Evolutionary conservation across 345 rosid species (phyloP).

Genomic region (Gossypioides kirkii): DNA sequence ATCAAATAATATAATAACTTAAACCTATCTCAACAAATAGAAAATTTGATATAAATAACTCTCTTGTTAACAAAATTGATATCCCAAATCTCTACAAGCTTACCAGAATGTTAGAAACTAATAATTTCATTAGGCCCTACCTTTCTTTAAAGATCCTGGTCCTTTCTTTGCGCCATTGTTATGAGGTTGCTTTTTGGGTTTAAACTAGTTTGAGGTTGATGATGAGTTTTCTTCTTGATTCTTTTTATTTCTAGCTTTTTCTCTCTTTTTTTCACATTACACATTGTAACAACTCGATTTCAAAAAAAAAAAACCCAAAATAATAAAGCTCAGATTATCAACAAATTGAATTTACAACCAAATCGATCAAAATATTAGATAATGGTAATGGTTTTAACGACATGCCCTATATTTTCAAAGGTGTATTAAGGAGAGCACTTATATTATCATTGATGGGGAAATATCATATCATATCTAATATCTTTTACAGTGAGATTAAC

Average conservation of each 20-base stretch:
- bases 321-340: too few relatives aligned
- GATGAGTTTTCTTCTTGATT: conserved; percentile 31
- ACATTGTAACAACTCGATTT: conserved; percentile 66
- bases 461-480: neutral
- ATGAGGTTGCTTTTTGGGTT: conserved; percentile 31
- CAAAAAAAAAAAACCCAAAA: neutral
- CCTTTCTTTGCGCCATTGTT: conserved; percentile 36
- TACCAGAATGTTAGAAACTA: too few relatives aligned
- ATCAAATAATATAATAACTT: neutral
- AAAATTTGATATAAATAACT: too few relatives aligned
- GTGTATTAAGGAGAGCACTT: neutral
- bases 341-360: neutral
- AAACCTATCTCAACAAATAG: neutral
- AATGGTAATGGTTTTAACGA: neutral
- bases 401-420: neutral
- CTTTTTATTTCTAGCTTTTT: too few relatives aligned
- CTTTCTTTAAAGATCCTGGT: conserved; percentile 28
- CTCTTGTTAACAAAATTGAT: too few relatives aligned
- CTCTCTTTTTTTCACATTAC: conserved; percentile 66
- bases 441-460: neutral
- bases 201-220: conserved; percentile 41
- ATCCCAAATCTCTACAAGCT: too few relatives aligned
- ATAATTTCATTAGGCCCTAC: conserved; percentile 5
- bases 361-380: neutral
- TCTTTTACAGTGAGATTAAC: neutral